phyloP scores from a whole-genome alignment of 306 rosid species.

The Alnus glutinosa region DNA sequence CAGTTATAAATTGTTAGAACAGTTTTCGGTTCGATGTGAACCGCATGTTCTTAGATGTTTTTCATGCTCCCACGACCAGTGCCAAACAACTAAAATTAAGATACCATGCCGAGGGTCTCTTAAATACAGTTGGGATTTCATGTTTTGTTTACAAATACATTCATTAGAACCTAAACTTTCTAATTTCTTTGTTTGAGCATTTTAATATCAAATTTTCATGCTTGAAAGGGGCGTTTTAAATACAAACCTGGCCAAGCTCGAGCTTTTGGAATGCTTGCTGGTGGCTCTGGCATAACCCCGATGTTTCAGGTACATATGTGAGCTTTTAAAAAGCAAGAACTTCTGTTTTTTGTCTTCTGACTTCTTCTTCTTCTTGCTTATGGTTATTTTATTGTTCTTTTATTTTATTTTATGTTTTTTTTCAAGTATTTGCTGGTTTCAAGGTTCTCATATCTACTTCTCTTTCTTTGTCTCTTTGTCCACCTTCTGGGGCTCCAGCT shows the following conservation, averaged over 20 bases:
- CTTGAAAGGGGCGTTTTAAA: slow-evolving; percentile 63
- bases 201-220: not conserved
- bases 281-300: slow-evolving; percentile 86
- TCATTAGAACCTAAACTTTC: not conserved
- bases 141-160: not conserved
- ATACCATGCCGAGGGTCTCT: no score
- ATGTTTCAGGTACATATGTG: slow-evolving; percentile 71
- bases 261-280: slow-evolving; percentile 81
- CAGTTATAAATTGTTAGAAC: not conserved
- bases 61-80: no score
- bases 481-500: slow-evolving; percentile 37
- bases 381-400: no score
- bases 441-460: slow-evolving; percentile 1
- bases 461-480: not conserved
- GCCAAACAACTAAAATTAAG: no score
- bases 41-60: not conserved
- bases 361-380: not conserved
- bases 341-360: not conserved
- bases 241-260: slow-evolving; percentile 62
- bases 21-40: no score
- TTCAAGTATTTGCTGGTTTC: not conserved
- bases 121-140: not conserved
- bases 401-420: not conserved
- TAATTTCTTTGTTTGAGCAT: not conserved
- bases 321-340: not conserved